Conservation (phyloP, 1,284 basidiomycete genomes). For the Ceratorhiza oryzae-sativae region DNA sequence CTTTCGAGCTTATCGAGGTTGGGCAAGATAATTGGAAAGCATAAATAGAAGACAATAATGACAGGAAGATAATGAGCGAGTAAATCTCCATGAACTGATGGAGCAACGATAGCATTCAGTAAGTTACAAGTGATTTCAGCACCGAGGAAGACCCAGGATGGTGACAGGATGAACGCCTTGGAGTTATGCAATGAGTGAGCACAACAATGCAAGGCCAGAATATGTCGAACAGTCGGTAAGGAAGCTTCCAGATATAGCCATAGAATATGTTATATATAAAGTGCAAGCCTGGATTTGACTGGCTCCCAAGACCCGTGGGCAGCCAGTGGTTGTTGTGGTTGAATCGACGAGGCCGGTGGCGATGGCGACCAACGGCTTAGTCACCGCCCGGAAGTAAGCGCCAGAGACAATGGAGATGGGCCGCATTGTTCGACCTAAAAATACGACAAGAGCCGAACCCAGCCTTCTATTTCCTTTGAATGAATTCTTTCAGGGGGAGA, state of each 20-base stretch:
- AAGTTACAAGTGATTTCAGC: no score
- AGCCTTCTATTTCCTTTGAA: no score
- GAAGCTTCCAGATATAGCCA: background rate
- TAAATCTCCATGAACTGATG: background rate
- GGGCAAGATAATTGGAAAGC: background rate
- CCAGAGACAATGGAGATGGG: background rate
- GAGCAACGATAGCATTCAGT: no score
- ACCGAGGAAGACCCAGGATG: no score
- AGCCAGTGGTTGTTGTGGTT: background rate
- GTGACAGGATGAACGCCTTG: no score
- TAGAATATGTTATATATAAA: background rate
- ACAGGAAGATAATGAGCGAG: background rate
- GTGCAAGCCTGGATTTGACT: background rate
- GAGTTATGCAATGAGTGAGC: no score
- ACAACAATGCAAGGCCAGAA: no score
- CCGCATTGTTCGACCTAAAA: background rate
- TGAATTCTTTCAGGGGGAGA: no score
- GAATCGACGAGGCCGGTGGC: background rate
- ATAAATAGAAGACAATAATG: background rate
- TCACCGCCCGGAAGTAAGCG: background rate
- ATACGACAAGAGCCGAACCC: no score
- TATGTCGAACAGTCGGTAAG: background rate
- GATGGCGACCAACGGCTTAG: background rate
- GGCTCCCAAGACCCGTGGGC: background rate
- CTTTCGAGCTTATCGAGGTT: background rate